Evolutionary conservation across 1,139 yeast genomes (phyloP).

Genomic region (Cylindricascospora bacillispora): DNA sequence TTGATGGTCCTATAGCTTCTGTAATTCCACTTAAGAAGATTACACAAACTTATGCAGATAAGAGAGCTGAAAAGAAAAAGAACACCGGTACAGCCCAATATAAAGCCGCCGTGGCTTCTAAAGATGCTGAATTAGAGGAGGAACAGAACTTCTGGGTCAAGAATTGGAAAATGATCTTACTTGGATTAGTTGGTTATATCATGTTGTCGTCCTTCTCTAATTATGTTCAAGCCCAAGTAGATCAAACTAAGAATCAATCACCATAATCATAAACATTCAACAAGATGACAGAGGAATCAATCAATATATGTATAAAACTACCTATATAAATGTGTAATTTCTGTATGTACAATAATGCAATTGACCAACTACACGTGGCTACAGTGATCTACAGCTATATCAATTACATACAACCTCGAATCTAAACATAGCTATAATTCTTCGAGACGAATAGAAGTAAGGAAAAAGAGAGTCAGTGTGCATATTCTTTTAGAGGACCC

Average conservation of each 20-base stretch:
- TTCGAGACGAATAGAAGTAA: no score
- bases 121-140: conserved; percentile 11
- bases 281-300: no score
- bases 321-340: no score
- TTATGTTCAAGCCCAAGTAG: conserved; percentile 11
- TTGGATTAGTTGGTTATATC: conserved; percentile 19
- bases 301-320: no score
- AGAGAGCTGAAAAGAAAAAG: conserved; percentile 11
- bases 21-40: conserved; percentile 16
- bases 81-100: no score
- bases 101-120: conserved; percentile 10
- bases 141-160: conserved; percentile 19
- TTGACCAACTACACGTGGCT: no score
- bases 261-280: background rate
- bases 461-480: no score
- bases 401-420: no score
- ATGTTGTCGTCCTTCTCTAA: conserved; percentile 4
- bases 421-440: no score
- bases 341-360: no score
- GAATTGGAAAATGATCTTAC: conserved; percentile 21
- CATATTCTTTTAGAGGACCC: no score
- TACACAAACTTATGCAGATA: conserved; percentile 23
- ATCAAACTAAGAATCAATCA: background rate
- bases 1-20: conserved; percentile 13
- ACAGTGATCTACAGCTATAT: no score